These are phyloP conservation scores for Sclerotinia glacialis DNA, from an alignment of 2,329 filamentous ascomycete species.

Conservation along the genomic window DNA sequence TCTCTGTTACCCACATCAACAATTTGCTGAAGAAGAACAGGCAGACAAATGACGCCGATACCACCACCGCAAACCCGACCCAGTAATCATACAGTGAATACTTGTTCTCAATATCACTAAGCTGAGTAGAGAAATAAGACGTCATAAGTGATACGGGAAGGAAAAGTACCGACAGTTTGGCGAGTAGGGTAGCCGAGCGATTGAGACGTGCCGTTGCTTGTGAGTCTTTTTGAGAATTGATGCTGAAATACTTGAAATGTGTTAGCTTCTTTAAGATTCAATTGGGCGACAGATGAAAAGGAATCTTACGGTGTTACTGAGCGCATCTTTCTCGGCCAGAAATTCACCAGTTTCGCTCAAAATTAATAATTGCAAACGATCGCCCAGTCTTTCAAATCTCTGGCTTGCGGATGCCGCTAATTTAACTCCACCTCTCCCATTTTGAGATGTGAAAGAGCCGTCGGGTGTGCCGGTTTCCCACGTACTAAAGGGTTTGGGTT, in stretches of 20 bases:
- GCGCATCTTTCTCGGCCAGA: constrained; percentile 65
- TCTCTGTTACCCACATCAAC: constrained; percentile 48
- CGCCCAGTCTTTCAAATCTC: constrained; percentile 57
- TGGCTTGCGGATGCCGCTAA: constrained; percentile 49
- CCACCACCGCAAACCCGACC: constrained; percentile 63
- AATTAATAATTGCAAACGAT: constrained; percentile 59
- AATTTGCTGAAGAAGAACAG: constrained; percentile 54
- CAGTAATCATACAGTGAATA: constrained; percentile 66
- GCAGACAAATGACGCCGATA: constrained; percentile 56
- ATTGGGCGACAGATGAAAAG: background rate
- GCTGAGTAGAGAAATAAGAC: constrained; percentile 68
- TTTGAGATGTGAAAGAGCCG: constrained; percentile 6
- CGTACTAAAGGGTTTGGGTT: constrained; percentile 36
- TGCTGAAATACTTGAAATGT: constrained; percentile 64
- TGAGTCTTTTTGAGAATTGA: constrained; percentile 73
- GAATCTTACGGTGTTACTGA: constrained; percentile 59
- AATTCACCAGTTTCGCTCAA: constrained; percentile 61
- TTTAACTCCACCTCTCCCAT: constrained; percentile 32
- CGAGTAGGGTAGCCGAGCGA: constrained; percentile 67
- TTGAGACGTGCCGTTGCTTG: constrained; percentile 69
- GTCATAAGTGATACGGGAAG: constrained; percentile 73
- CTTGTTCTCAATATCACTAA: constrained; percentile 52
- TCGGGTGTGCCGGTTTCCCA: constrained; percentile 40
- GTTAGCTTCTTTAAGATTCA: constrained; percentile 18
- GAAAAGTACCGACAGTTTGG: constrained; percentile 73